phyloP scores from a whole-genome alignment of 2,329 filamentous ascomycete genomes.

The Fusarium mundagurra region DNA sequence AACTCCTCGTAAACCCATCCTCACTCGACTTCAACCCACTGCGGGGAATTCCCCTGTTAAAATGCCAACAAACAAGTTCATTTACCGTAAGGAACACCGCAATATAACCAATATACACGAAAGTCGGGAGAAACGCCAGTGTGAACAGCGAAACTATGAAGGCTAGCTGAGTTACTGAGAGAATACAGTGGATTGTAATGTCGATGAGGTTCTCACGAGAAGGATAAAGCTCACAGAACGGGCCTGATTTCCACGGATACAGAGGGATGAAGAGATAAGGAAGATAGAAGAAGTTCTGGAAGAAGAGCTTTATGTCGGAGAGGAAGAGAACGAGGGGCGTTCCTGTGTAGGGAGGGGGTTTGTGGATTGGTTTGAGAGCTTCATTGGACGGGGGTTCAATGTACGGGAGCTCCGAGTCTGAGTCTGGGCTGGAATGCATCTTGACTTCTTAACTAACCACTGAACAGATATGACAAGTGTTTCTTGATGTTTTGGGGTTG shows the following conservation, averaged over 20 bases:
- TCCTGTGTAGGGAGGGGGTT: conserved; percentile 20
- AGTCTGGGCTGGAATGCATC: not conserved
- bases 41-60: conserved; percentile 12
- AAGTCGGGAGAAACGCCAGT: not conserved
- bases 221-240: conserved; percentile 12
- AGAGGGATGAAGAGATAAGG: conserved; percentile 10
- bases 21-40: conserved; percentile 15
- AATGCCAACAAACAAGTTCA: conserved; percentile 15
- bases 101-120: conserved; percentile 4
- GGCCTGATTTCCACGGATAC: not conserved
- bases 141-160: conserved; percentile 11
- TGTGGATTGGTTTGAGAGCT: not conserved
- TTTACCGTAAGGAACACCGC: not conserved
- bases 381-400: conserved; percentile 9
- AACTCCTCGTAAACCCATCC: not conserved
- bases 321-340: conserved; percentile 9
- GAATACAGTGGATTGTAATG: conserved; percentile 1
- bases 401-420: not conserved
- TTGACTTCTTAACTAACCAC: not conserved
- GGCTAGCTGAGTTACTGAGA: not conserved
- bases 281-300: conserved; percentile 8
- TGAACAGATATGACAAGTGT: too few relatives aligned
- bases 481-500: not conserved
- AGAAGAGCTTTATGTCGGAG: conserved; percentile 12
- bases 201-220: conserved; percentile 9